Evolutionary conservation across 2,329 filamentous ascomycete genomes (phyloP).

Genomic region (Fusarium keratoplasticum): DNA sequence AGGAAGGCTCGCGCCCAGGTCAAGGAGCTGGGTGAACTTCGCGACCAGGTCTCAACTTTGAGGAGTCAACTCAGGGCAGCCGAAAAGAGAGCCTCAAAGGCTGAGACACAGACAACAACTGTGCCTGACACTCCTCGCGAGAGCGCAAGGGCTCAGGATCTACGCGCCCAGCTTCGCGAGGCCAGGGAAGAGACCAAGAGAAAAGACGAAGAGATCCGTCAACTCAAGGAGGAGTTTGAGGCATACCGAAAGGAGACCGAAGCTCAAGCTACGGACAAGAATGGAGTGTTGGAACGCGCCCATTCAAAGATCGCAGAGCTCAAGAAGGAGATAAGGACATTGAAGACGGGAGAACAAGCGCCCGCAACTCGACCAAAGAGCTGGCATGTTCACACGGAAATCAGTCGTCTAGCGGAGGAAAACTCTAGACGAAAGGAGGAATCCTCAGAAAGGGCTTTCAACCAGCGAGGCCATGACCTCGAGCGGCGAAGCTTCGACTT

Average conservation of each 20-base stretch:
- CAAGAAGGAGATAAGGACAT: slow-evolving; percentile 62
- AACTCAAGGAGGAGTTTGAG: slow-evolving; percentile 64
- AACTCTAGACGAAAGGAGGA: not conserved
- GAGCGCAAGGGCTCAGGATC: slow-evolving; percentile 48
- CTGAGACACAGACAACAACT: slow-evolving; percentile 51
- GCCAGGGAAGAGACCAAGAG: slow-evolving; percentile 57
- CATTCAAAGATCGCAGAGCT: slow-evolving; percentile 68
- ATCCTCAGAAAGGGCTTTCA: not conserved
- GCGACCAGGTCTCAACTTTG: slow-evolving; percentile 64
- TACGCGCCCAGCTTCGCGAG: slow-evolving; percentile 57
- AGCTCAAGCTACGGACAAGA: slow-evolving; percentile 64
- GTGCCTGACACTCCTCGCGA: slow-evolving; percentile 35
- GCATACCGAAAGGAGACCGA: slow-evolving; percentile 65
- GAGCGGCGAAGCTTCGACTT: slow-evolving; percentile 47
- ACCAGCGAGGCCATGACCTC: slow-evolving; percentile 13
- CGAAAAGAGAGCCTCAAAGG: slow-evolving; percentile 56
- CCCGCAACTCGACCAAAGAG: slow-evolving; percentile 43
- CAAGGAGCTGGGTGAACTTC: slow-evolving; percentile 62
- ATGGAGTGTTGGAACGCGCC: slow-evolving; percentile 66
- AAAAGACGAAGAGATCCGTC: slow-evolving; percentile 63
- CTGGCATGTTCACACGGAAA: slow-evolving; percentile 44
- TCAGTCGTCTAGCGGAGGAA: slow-evolving; percentile 24
- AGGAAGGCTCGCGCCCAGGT: slow-evolving; percentile 65
- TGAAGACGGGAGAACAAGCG: slow-evolving; percentile 51
- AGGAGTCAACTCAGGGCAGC: slow-evolving; percentile 63